Percentiles rank a stretch among this genome's conserved stretches.
phyloP scores from a whole-genome alignment of 2,329 filamentous ascomycete species.

The Xylariaceae sp. region DNA sequence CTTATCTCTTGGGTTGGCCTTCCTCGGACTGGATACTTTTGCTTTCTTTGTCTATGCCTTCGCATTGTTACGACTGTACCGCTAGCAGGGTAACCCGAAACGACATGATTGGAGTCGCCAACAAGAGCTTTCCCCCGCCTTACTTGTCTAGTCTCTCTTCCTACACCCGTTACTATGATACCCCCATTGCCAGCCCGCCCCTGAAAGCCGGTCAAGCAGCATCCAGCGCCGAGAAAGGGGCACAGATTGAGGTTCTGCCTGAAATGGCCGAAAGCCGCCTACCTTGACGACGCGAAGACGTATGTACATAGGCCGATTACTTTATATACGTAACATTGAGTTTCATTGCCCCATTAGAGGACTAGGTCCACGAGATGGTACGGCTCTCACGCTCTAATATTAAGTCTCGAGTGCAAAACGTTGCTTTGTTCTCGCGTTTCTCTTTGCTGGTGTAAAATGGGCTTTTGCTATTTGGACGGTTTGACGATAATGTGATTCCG shows the following conservation, averaged over 20 bases:
- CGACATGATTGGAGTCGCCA: not conserved
- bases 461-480: no score
- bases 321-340: slow-evolving; percentile 5
- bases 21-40: slow-evolving; percentile 4
- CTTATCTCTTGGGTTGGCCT: slow-evolving; percentile 7
- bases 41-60: slow-evolving; percentile 6
- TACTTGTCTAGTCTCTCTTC: slow-evolving; percentile 11
- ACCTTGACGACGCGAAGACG: slow-evolving; percentile 1
- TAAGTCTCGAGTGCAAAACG: no score
- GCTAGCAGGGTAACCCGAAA: slow-evolving; percentile 10
- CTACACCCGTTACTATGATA: slow-evolving; percentile 18
- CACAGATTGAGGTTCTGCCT: not conserved
- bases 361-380: slow-evolving; percentile 9
- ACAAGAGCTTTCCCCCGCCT: slow-evolving; percentile 8
- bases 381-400: no score
- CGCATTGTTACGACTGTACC: slow-evolving; percentile 16
- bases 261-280: not conserved
- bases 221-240: slow-evolving; percentile 3
- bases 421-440: no score
- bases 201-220: slow-evolving; percentile 3
- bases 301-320: slow-evolving; percentile 17
- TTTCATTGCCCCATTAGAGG: slow-evolving; percentile 4
- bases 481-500: no score
- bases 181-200: slow-evolving; percentile 9
- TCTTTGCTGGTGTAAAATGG: no score